Percentiles rank a stretch among this genome's conserved stretches.
Evolutionary conservation across 176 grass and related monocot species (phyloP).

Genomic region (Aegilops bicornis): DNA sequence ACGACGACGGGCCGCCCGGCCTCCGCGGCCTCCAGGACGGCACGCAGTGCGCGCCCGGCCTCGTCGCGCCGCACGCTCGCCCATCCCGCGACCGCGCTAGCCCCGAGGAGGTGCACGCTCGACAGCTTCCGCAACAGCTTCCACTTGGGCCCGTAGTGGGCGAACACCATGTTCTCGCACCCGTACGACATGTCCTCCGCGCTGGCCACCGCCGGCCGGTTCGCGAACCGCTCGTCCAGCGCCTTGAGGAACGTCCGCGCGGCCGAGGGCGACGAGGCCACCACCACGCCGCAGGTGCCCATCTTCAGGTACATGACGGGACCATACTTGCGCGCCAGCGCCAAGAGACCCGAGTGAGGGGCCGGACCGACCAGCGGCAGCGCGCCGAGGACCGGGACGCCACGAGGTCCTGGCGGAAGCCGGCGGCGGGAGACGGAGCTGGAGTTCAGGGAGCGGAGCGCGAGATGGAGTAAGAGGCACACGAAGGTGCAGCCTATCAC

Average conservation of each 20-base stretch:
- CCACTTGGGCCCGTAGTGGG: slow-evolving; percentile 67
- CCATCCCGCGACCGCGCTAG: slow-evolving; percentile 60
- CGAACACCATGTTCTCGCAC: slow-evolving; percentile 85
- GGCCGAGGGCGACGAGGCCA: slow-evolving; percentile 56
- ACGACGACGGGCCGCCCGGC: slow-evolving; percentile 39
- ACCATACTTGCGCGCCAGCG: slow-evolving; percentile 49
- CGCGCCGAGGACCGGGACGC: slow-evolving; percentile 64
- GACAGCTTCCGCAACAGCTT: slow-evolving; percentile 85
- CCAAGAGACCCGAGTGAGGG: slow-evolving; percentile 65
- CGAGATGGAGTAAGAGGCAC: slow-evolving; percentile 70
- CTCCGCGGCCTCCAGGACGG: slow-evolving; percentile 19
- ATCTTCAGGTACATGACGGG: slow-evolving; percentile 66
- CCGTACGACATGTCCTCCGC: slow-evolving; percentile 67
- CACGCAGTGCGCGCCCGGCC: slow-evolving; percentile 21
- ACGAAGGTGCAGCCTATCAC: slow-evolving; percentile 39
- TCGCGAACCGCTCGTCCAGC: slow-evolving; percentile 60
- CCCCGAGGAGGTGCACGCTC: slow-evolving; percentile 75
- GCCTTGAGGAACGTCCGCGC: slow-evolving; percentile 69
- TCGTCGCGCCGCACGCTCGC: slow-evolving; percentile 60
- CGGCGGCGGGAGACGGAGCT: background rate
- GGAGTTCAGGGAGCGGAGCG: slow-evolving; percentile 21
- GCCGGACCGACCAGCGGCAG: slow-evolving; percentile 64
- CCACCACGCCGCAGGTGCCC: slow-evolving; percentile 44
- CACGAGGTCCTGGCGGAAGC: slow-evolving; percentile 51
- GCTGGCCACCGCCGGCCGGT: slow-evolving; percentile 64